Conservation (phyloP, 2,329 filamentous ascomycete genomes). For the Chaetomiaceae sp. region DNA sequence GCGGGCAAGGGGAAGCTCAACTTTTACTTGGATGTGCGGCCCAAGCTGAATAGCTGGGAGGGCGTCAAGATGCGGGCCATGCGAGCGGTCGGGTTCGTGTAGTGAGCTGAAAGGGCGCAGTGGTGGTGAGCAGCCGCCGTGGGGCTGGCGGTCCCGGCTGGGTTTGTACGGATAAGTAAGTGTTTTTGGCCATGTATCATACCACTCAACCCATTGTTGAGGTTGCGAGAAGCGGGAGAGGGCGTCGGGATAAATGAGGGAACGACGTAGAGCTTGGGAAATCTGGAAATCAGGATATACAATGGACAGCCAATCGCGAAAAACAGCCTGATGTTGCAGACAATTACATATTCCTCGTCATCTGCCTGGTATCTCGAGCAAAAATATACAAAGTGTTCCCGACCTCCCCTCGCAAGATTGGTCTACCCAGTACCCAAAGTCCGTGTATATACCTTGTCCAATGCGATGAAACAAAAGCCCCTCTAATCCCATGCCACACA, state of each 20-base stretch:
- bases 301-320: background rate
- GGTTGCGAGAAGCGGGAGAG: too few species aligned
- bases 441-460: too few species aligned
- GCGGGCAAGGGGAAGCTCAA: slow-evolving; percentile 42
- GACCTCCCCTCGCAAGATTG: too few species aligned
- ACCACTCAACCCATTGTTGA: background rate
- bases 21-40: slow-evolving; percentile 64
- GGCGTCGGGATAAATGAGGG: background rate
- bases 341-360: background rate
- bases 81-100: slow-evolving; percentile 47
- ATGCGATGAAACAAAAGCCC: too few species aligned
- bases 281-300: background rate
- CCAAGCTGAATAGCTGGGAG: slow-evolving; percentile 64
- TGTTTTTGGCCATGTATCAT: slow-evolving; percentile 1
- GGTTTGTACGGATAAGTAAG: slow-evolving; percentile 3
- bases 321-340: background rate
- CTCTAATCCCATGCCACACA: background rate
- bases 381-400: background rate
- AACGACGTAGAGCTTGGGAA: background rate
- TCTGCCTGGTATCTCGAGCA: slow-evolving; percentile 17
- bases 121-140: too few species aligned
- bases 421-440: too few species aligned
- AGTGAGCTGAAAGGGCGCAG: background rate
- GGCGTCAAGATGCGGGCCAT: slow-evolving; percentile 61
- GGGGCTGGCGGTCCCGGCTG: too few species aligned